Evolutionary conservation across 768 basidiomycete genomes (phyloP), one percentile per base, ranked within the genome.

Genomic region (Glaciozyma antarctica): DNA sequence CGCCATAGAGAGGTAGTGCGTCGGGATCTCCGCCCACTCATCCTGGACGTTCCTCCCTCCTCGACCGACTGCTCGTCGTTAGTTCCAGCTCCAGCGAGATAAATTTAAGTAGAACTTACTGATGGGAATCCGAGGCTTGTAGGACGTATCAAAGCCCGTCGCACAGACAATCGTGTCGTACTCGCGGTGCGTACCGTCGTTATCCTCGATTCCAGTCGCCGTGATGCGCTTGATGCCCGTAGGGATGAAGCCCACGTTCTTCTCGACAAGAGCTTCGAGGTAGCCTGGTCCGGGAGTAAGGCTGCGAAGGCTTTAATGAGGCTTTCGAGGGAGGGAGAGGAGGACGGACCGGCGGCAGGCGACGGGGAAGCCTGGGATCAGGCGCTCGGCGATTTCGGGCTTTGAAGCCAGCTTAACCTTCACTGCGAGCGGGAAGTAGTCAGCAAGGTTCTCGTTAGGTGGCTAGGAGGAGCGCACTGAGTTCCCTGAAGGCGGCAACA

Each of bases 241-340:
- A 34, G 58, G 56, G 53, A 72, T 24, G 12, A 68, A 65, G 49
- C 62, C 66, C 54, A 67, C 85, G 71, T 86, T 86, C 67, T 83
- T 82, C 75, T 82, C 79, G 64, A 81, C 83, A 3, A 86, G 75
- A 0, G 85, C 83, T 69, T 86, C 84, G 41, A 86, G 79, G 72
- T 85, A 87, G 9, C 85, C 85, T 15, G 83, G 83, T 0, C 84
- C 85, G 2, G 85, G 84, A 0, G 86, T 87, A 56, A 86, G 75
- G n/a, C 65, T 58, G 38, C 13, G 49, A 26, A 10, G 34, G 10
- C n/a, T 34, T 34, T 34, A 34, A 10, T 34, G 34, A 5, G 34
- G 34, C 6, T 10, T 5, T 10, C 6, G 5, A 5, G 5, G n/a
- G 15, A 10, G 7, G 24, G 2, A 5, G 55, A 63, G 6, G 4